Evolutionary conservation across 345 rosid genomes (phyloP), one percentile per base, ranked within the genome.

Genomic region (Lumnitzera racemosa): DNA sequence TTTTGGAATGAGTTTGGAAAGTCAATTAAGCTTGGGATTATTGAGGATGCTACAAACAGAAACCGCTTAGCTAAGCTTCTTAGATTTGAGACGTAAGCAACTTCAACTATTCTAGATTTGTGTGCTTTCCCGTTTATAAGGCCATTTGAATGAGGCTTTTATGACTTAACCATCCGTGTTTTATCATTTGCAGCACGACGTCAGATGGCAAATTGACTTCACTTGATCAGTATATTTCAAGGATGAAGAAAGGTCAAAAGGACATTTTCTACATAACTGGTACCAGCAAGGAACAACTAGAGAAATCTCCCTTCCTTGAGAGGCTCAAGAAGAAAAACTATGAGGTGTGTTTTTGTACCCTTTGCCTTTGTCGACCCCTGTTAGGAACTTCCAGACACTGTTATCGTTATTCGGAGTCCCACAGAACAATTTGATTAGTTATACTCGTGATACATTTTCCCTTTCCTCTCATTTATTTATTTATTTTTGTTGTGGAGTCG

Each of bases 1-100:
- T 90, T 94, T 83, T 94, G 99, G 99, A 90, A 90, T 66, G 97
- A 94, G 75, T 94, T 86, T 70, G 99, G 99, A 63, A 90, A 90
- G 78, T 94, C 97, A 25, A 86, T 94, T 55, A 94, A 94, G 78
- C 96, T 90, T 48, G 97, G 97, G 29, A 90, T 88, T 54, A 81
- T 94, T 60, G 97, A 94, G 81, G 99, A 94, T 70, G 95, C 99
- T 46, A 67, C 91, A 20, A 94, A 94, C 80, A 84, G 99, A 70
- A 94, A 94, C 69, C 84, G 99, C 57, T 65, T 94, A 80, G 90
- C 97, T 0, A 90, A 90, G 67, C 96, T 90, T 67, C 96, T 94
- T 54, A 80, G 96, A 70, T 78, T 91, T 72, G 98, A 88, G 82
- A 91, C 81, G 98, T 88, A 80, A 53, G 46, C 43, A 36, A 36